Evolutionary conservation across 345 rosid species (phyloP).

Genomic region (Euphorbia pulcherrima): DNA sequence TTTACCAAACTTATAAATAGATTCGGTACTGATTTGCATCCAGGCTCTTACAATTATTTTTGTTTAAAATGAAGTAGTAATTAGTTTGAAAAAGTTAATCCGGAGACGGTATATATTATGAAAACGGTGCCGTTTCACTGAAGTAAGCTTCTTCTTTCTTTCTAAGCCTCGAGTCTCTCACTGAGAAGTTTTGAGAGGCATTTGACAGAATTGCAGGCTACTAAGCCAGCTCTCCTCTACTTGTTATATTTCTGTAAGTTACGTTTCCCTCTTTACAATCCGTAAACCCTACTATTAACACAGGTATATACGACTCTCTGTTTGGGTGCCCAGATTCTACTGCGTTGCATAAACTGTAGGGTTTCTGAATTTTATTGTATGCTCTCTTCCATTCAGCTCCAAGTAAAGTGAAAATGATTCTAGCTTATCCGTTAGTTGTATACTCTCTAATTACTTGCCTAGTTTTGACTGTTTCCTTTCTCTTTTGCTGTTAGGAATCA

Average conservation of each 20-base stretch:
- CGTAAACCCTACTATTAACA: not conserved
- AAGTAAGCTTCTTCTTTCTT: no score
- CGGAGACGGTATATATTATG: no score
- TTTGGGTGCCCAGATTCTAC: not conserved
- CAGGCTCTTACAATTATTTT: no score
- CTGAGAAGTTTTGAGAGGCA: no score
- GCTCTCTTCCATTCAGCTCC: not conserved
- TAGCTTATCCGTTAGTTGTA: not conserved
- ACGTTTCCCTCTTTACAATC: not conserved
- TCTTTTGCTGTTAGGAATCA: not conserved
- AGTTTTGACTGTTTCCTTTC: not conserved
- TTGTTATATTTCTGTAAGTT: not conserved
- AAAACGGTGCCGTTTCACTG: no score
- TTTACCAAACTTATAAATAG: no score
- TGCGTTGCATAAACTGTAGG: not conserved
- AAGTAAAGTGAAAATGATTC: not conserved
- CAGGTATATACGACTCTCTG: not conserved
- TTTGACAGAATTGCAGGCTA: not conserved
- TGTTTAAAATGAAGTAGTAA: no score
- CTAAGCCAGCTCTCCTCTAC: not conserved
- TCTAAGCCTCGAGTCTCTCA: no score
- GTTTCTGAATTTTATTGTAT: not conserved
- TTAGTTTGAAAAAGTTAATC: no score
- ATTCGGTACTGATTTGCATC: no score
- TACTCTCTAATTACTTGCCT: not conserved